phyloP scores from a whole-genome alignment of 352 stramenopile genomes.

The Pythium dissotocum region DNA sequence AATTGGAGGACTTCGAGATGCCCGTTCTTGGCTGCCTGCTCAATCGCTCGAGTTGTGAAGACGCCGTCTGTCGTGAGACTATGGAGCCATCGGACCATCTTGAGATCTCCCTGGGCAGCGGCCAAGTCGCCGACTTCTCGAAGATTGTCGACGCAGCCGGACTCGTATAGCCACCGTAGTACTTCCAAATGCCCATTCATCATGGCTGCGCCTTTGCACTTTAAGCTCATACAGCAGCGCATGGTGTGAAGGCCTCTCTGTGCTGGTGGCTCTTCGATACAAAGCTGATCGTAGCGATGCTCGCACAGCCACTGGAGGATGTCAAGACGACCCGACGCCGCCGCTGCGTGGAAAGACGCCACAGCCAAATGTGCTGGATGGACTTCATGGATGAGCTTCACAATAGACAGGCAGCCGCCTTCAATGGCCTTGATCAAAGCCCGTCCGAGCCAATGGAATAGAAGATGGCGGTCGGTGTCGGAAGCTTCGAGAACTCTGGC shows the following conservation, averaged over 20 bases:
- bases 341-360: neutral
- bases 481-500: slow-evolving; percentile 4
- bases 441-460: neutral
- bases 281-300: neutral
- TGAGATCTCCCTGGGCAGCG: slow-evolving; percentile 1
- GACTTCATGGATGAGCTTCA: neutral
- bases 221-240: neutral
- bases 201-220: neutral
- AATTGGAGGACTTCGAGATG: slow-evolving; percentile 19
- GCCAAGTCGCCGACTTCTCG: slow-evolving; percentile 6
- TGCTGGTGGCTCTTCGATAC: neutral
- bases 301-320: slow-evolving; percentile 16
- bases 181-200: neutral
- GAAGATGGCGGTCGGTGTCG: neutral
- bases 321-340: slow-evolving; percentile 10
- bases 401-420: neutral
- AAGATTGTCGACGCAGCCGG: neutral
- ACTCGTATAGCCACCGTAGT: neutral
- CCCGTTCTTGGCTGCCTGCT: slow-evolving; percentile 16
- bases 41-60: slow-evolving; percentile 9
- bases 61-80: neutral
- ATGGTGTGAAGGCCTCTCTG: neutral
- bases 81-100: slow-evolving; percentile 17
- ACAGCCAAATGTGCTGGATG: neutral
- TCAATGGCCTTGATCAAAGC: neutral